A percentile compares a stretch with the other conserved stretches of the same genome.
Evolutionary conservation across 805 yeast genomes (phyloP).

Genomic region (Spathaspora girioi): DNA sequence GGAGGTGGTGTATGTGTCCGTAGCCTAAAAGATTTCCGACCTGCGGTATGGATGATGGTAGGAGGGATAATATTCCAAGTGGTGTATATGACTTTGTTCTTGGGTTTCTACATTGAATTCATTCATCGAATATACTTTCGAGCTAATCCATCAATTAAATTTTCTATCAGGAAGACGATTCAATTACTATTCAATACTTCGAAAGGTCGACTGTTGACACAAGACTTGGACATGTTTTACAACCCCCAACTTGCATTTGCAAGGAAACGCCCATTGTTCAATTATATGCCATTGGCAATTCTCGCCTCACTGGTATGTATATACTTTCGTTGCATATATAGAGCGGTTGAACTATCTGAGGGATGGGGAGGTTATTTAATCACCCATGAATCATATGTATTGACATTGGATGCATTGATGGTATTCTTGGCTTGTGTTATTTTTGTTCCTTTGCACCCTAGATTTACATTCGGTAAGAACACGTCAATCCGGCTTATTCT

Average conservation of each 20-base stretch:
- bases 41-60: constrained; percentile 68
- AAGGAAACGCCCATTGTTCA: constrained; percentile 34
- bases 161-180: constrained; percentile 14
- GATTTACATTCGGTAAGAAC: constrained; percentile 52
- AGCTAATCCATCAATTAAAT: constrained; percentile 23
- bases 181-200: constrained; percentile 19
- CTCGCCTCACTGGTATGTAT: constrained; percentile 50
- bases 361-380: constrained; percentile 73
- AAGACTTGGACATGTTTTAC: constrained; percentile 24
- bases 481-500: constrained; percentile 4
- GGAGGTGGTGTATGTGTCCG: constrained; percentile 71
- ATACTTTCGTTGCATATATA: constrained; percentile 65
- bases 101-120: constrained; percentile 48
- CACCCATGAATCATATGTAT: constrained; percentile 40
- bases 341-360: constrained; percentile 67
- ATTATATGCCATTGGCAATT: constrained; percentile 42
- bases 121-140: constrained; percentile 34
- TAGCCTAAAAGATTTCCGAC: constrained; percentile 20
- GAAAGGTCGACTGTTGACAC: constrained; percentile 14
- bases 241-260: constrained; percentile 30
- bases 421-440: constrained; percentile 19
- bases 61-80: constrained; percentile 81
- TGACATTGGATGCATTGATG: constrained; percentile 29
- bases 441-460: constrained; percentile 54
- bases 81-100: constrained; percentile 59